phyloP scores from a whole-genome alignment of 139 green algal species.

The Coelastrella sp. region DNA sequence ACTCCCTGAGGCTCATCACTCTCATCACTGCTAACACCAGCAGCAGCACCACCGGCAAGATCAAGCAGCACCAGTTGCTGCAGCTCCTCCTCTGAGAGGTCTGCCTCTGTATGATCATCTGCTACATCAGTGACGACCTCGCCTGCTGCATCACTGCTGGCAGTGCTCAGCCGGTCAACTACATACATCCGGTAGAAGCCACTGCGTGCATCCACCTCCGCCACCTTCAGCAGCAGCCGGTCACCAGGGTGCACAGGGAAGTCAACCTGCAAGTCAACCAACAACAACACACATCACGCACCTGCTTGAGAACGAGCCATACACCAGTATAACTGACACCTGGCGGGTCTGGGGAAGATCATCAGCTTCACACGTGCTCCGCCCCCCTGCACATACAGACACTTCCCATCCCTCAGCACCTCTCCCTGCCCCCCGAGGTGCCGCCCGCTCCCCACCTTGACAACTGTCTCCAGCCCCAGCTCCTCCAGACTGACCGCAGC shows the following conservation, averaged over 20 bases:
- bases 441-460: constrained; percentile 36
- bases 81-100: not conserved
- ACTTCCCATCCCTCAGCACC: not conserved
- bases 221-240: constrained; percentile 44
- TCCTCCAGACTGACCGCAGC: constrained; percentile 76
- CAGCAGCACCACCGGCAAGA: not conserved
- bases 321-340: not conserved
- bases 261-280: constrained; percentile 43
- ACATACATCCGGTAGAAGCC: constrained; percentile 42
- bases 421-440: not conserved
- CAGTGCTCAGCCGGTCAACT: not conserved
- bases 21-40: not conserved
- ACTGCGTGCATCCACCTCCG: constrained; percentile 27
- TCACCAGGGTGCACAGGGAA: constrained; percentile 62
- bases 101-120: constrained; percentile 9
- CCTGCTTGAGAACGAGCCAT: not conserved
- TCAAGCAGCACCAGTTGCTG: not conserved
- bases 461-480: constrained; percentile 74
- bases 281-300: not conserved
- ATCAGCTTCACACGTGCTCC: not conserved
- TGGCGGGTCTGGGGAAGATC: not conserved
- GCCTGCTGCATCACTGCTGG: not conserved
- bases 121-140: not conserved
- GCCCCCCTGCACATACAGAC: not conserved
- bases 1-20: not conserved